phyloP scores from a whole-genome alignment of 768 basidiomycete genomes.

The Lactarius pseudohatsudake region DNA sequence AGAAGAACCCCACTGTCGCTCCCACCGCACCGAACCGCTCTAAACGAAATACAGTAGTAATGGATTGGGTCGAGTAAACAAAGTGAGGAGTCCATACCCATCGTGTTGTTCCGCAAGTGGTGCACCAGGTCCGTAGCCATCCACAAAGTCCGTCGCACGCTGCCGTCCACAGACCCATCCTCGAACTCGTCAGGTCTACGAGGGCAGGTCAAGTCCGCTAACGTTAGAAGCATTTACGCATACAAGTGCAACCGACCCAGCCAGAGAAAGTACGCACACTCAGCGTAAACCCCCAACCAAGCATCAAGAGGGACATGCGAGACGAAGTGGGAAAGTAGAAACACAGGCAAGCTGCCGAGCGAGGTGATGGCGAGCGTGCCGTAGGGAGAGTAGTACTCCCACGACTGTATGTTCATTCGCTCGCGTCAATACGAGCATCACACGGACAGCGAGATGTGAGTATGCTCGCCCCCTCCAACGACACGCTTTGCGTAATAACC shows the following conservation, averaged over 20 bases:
- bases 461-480: slow-evolving; percentile 13
- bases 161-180: background rate
- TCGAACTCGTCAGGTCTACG: slow-evolving; percentile 7
- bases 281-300: background rate
- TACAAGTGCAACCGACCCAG: background rate
- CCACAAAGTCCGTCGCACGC: background rate
- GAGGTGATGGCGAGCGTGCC: slow-evolving; percentile 9
- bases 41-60: background rate
- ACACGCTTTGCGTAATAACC: background rate
- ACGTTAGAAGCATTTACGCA: background rate
- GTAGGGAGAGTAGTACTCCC: background rate
- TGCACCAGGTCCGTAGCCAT: background rate
- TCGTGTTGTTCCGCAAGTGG: slow-evolving; percentile 4
- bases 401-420: background rate
- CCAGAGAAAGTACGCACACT: background rate
- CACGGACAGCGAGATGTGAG: background rate
- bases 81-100: background rate
- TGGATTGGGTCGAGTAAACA: background rate
- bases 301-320: background rate
- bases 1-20: slow-evolving; percentile 14
- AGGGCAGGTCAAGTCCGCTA: background rate
- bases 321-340: slow-evolving; percentile 6
- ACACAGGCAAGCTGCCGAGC: slow-evolving; percentile 7
- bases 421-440: background rate
- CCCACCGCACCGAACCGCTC: slow-evolving; percentile 16